These are phyloP conservation scores for Rubus parviflorus DNA, from an alignment of 306 rosid species.

Conservation along the genomic window DNA sequence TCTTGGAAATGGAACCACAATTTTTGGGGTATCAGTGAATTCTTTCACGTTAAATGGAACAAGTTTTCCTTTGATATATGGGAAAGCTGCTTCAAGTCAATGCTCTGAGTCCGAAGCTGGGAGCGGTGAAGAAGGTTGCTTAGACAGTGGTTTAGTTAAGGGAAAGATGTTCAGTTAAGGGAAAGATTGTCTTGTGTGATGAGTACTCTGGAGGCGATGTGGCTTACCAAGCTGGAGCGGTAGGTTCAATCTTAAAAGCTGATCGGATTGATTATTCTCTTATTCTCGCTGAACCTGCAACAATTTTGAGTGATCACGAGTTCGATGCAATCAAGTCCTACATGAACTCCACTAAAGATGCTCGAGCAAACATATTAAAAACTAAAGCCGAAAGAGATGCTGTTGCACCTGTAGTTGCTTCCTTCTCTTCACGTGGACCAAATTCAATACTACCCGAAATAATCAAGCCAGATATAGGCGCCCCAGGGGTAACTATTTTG, in stretches of 20 bases:
- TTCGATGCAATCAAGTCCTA: not conserved
- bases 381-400: constrained; percentile 20
- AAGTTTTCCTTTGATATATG: not conserved
- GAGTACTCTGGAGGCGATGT: not conserved
- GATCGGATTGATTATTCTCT: not conserved
- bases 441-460: constrained; percentile 27
- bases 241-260: not conserved
- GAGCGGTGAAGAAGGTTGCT: not conserved
- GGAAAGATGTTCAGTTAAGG: not conserved
- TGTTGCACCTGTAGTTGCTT: constrained; percentile 34
- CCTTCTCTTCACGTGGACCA: constrained; percentile 48
- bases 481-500: constrained; percentile 39
- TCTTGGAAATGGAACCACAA: not conserved
- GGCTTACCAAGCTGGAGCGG: not conserved
- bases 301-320: not conserved
- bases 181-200: constrained; percentile 1
- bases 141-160: constrained; percentile 1
- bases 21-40: not conserved
- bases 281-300: not conserved
- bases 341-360: constrained; percentile 12
- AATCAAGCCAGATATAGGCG: constrained; percentile 36
- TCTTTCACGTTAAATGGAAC: constrained; percentile 6
- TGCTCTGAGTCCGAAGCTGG: not conserved
- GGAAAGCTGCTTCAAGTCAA: not conserved
- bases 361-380: constrained; percentile 23